A percentile compares a stretch with the other conserved stretches of the same genome.
phyloP scores from a whole-genome alignment of 495 filamentous ascomycete genomes.

The Talaromyces liani region DNA sequence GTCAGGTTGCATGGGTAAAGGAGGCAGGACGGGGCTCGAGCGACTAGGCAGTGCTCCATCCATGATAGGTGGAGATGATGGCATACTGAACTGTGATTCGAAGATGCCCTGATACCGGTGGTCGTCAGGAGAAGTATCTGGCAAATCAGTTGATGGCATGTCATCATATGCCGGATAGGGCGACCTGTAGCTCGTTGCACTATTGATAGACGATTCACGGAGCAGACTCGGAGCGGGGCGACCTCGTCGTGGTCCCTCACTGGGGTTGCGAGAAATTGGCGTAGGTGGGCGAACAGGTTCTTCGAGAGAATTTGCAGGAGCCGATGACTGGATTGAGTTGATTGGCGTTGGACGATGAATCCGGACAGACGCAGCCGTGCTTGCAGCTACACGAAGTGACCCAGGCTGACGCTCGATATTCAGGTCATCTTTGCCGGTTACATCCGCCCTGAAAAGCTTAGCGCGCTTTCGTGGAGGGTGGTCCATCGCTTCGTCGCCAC shows the following conservation, averaged over 20 bases:
- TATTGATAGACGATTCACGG: constrained; percentile 33
- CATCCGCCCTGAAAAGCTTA: constrained; percentile 60
- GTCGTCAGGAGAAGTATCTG: constrained; percentile 37
- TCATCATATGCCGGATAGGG: constrained; percentile 41
- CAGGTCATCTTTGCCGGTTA: constrained; percentile 59
- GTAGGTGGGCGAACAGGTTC: constrained; percentile 77
- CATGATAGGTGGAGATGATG: constrained; percentile 72
- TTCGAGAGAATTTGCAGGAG: constrained; percentile 52
- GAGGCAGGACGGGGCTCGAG: constrained; percentile 70
- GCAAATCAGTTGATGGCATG: constrained; percentile 19
- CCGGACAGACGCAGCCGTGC: constrained; percentile 81
- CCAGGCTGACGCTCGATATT: constrained; percentile 59
- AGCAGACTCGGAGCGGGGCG: constrained; percentile 30
- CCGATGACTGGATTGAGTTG: constrained; percentile 39
- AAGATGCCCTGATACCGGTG: constrained; percentile 40
- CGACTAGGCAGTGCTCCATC: constrained; percentile 46
- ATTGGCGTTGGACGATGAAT: constrained; percentile 68
- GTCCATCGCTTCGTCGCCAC: constrained; percentile 61
- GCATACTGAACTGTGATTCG: constrained; percentile 50
- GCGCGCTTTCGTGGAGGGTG: constrained; percentile 59
- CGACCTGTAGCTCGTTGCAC: constrained; percentile 34
- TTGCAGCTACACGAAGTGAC: constrained; percentile 80
- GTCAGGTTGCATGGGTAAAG: constrained; percentile 53
- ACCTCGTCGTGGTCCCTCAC: constrained; percentile 24
- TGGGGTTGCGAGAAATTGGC: constrained; percentile 50